Evolutionary conservation across 2,329 filamentous ascomycete species (phyloP), one percentile per base, ranked within the genome.

Genomic region (Stagonosporopsis tanaceti): DNA sequence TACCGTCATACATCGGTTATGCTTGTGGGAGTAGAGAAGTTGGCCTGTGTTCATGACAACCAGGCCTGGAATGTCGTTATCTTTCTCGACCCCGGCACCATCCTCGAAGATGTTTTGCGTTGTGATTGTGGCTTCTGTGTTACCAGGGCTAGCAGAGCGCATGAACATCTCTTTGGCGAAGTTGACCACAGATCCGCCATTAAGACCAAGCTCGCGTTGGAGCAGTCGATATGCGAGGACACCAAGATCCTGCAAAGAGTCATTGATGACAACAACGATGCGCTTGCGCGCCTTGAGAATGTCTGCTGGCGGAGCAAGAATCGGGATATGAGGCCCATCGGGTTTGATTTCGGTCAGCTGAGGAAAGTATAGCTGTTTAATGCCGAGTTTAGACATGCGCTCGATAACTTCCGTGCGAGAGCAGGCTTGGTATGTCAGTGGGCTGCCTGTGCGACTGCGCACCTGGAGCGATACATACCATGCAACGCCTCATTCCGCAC

Each of bases 11-110:
- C 87, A 81, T 46, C 84, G 82, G 48, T 82, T 77, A 1, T 82
- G 82, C 48, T 85, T 82, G 38, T 90, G 86, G 73, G 90, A 91
- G 88, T 92, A 97, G 67, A 88, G 80, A 17, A 91, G 79, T 76
- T 96, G 88, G 4, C 91, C 92, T 4, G 87, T 81, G 71, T 97
- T 97, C 42, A 92, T 85, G 25, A 97, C 79, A 27, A 97, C 78
- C 53, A 97, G 78, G 9, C 57, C 52, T 25, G 57, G 57, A 1
- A 69, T 61, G 4, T 72, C 48, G 6, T 58, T 59, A 8, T 59
- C 39, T 14, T 69, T 47, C 8, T 65, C 40, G 25, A 70, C 42
- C 24, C 40, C 41, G 41, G 47, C 61, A 12, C 63, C 64, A 50
- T 76, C 73, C 12, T 62, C 35, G 27, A 64, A 66, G 35, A 63